Conservation (phyloP, 2,329 filamentous ascomycete species). For the Zopfia rhizophila region DNA sequence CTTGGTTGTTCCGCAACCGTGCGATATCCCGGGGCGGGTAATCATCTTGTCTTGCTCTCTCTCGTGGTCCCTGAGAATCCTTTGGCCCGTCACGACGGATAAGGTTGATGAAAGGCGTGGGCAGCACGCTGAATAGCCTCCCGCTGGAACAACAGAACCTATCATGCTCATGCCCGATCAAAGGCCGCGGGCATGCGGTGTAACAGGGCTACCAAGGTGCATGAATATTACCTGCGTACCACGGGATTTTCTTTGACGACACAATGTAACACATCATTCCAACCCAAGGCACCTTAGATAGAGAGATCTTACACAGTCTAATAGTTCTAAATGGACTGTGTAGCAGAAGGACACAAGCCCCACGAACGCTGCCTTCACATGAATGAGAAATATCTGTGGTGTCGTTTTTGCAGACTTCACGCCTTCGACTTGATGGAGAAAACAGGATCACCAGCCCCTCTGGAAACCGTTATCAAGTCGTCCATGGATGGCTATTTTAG, state of each 20-base stretch:
- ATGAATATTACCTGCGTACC: slow-evolving; percentile 40
- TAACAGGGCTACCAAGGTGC: slow-evolving; percentile 28
- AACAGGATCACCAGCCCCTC: too few relatives aligned
- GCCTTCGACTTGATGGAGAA: too few relatives aligned
- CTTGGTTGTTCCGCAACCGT: slow-evolving; percentile 34
- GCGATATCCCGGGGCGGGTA: slow-evolving; percentile 25
- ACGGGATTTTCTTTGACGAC: slow-evolving; percentile 26
- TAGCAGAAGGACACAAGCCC: too few relatives aligned
- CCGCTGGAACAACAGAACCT: slow-evolving; percentile 25
- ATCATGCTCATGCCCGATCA: slow-evolving; percentile 19
- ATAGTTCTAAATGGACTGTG: too few relatives aligned
- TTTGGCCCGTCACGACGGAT: slow-evolving; percentile 46
- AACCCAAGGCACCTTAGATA: slow-evolving; percentile 18
- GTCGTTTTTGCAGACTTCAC: too few relatives aligned
- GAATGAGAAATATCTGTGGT: too few relatives aligned
- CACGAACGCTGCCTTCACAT: too few relatives aligned
- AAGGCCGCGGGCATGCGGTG: slow-evolving; percentile 28
- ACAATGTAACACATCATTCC: slow-evolving; percentile 36
- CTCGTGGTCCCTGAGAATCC: slow-evolving; percentile 42
- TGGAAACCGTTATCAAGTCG: too few relatives aligned
- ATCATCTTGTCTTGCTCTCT: slow-evolving; percentile 26
- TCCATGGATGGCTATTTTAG: slow-evolving; percentile 22
- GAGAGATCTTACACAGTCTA: slow-evolving; percentile 15
- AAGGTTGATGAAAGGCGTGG: slow-evolving; percentile 45
- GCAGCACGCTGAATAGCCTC: slow-evolving; percentile 33